Base-by-base conservation (phyloP, 305 asterid species). In the Fraxinus sp. region DNA sequence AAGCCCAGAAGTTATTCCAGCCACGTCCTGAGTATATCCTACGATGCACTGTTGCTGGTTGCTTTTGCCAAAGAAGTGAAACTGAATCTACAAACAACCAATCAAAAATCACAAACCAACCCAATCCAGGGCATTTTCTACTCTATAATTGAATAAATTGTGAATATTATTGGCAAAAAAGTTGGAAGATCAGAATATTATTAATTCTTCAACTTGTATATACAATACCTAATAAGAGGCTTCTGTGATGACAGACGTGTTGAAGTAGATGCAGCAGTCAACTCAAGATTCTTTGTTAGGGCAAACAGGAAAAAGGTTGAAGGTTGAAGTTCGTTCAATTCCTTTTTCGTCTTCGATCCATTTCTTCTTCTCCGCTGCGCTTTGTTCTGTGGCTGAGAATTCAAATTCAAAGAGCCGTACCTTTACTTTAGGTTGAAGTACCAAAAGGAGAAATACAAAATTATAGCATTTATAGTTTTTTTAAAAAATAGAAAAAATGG, bases 41-140 rank as follows among this genome's bases (percentile, higher is more conserved):
- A 55, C n/a, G 79, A 89, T 37, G 91, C 90, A 57, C 89, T 83
- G 77, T 89, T 88, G 74, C 91, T 90, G n/a, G 92, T 87, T 80
- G 96, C 93, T 88, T 90, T 91, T 4, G 86, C 84, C 75, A 90
- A 84, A 80, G 94, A 91, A 83, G 95, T 91, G 92, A 91, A 92
- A 77, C 91, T 92, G 83, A 94, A 90, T 90, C 98, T 91, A 92
- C 83, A 86, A 32, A 81, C 22, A 24, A 59, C 80, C 41, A 64
- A 86, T 78, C 26, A 24, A 55, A 18, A 32, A 36, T 83, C 71
- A 80, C 70, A 14, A 16, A 79, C 77, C 77, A 18, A 55, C 10
- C 78, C 43, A 62, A 71, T 16, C 77, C 10, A 71, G 11, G 18
- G 16, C 33, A 24, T 55, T 57, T 18, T 7, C 10, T 9, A 81